Percentiles rank a stretch among this genome's conserved stretches.
These are phyloP conservation scores for Plasmodium knowlesi DNA, from an alignment of 169 alveolate species.

Conservation along the genomic window DNA sequence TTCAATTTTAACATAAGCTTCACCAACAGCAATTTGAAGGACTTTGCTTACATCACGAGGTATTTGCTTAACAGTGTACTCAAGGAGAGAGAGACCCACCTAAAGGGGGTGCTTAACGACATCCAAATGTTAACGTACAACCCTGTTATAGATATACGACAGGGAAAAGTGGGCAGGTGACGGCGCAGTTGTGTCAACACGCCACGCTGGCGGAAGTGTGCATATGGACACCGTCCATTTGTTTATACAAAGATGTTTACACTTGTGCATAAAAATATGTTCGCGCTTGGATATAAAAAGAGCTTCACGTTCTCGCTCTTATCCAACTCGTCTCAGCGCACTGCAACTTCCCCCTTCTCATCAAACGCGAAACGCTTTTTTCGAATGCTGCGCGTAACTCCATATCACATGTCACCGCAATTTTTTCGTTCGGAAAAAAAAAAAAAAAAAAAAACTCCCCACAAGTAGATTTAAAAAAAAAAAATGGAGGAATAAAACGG, in stretches of 20 bases:
- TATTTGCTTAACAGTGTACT: conserved; percentile 38
- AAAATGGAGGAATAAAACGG: not conserved
- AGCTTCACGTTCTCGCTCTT: not conserved
- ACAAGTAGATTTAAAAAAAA: not conserved
- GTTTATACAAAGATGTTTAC: not conserved
- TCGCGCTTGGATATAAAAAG: too few species aligned
- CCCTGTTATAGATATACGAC: conserved; percentile 63
- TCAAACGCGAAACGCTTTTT: not conserved
- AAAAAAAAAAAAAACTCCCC: not conserved
- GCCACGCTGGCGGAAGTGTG: not conserved
- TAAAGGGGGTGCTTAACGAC: conserved; percentile 40
- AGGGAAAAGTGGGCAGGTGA: conserved; percentile 59
- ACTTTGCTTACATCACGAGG: conserved; percentile 51
- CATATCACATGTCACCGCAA: not conserved
- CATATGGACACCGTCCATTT: not conserved
- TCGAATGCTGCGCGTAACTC: not conserved
- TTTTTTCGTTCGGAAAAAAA: conserved; percentile 6
- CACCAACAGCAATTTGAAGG: conserved; percentile 20
- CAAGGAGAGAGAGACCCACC: conserved; percentile 14
- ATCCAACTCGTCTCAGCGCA: not conserved
- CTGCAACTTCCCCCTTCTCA: not conserved
- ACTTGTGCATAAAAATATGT: too few species aligned
- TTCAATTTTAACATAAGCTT: conserved; percentile 44
- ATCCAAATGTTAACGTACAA: conserved; percentile 60
- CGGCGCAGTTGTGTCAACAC: not conserved